Conservation (phyloP, 495 filamentous ascomycete genomes). For the Pseudotulostoma volvatum region DNA sequence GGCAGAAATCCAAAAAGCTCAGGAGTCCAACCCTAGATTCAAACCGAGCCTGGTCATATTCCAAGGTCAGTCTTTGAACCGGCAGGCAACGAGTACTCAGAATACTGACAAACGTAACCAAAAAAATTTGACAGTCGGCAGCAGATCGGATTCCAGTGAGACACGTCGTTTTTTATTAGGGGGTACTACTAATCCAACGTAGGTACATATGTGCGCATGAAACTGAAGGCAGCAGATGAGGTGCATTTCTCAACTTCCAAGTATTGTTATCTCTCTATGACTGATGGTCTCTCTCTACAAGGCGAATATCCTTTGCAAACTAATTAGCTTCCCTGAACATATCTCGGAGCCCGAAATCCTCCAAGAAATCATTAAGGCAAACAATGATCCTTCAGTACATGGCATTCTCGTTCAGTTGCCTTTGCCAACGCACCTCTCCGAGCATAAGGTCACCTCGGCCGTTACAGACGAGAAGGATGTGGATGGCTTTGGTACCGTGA, state of each 20-base stretch:
- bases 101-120: slow-evolving; percentile 1
- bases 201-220: slow-evolving; percentile 99
- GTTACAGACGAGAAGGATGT: slow-evolving; percentile 93
- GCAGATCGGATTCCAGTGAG: slow-evolving; percentile 83
- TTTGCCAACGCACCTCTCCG: slow-evolving; percentile 72
- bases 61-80: slow-evolving; percentile 46
- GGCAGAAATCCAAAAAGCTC: slow-evolving; percentile 61
- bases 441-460: slow-evolving; percentile 74
- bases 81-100: background rate
- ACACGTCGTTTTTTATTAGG: background rate
- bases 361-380: slow-evolving; percentile 61
- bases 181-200: slow-evolving; percentile 13
- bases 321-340: slow-evolving; percentile 65
- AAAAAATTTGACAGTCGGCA: slow-evolving; percentile 41
- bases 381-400: slow-evolving; percentile 75
- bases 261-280: slow-evolving; percentile 3
- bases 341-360: slow-evolving; percentile 76
- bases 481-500: slow-evolving; percentile 84
- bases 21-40: slow-evolving; percentile 69
- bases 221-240: slow-evolving; percentile 91
- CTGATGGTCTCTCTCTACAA: slow-evolving; percentile 21
- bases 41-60: slow-evolving; percentile 81
- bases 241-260: slow-evolving; percentile 27
- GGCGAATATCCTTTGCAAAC: slow-evolving; percentile 77
- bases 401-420: slow-evolving; percentile 92